Conservation (phyloP, 2,329 filamentous ascomycete species). For the Penicillium sp. region DNA sequence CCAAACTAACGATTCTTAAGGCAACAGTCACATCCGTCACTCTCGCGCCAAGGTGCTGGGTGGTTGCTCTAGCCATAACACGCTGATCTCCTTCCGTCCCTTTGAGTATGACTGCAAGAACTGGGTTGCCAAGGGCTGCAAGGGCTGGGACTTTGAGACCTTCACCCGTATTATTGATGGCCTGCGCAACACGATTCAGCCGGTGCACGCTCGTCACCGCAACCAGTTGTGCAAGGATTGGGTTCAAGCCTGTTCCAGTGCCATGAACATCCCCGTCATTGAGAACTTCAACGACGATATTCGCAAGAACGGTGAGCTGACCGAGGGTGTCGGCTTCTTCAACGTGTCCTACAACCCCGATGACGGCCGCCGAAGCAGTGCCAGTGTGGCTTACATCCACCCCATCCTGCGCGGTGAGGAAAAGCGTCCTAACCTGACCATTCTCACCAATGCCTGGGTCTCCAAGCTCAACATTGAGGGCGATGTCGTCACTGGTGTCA, state of each 20-base stretch:
- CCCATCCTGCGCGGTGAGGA: conserved; percentile 82
- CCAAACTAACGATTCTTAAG: conserved; percentile 43
- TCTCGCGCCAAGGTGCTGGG: conserved; percentile 89
- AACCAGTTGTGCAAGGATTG: conserved; percentile 92
- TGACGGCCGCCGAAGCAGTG: conserved; percentile 77
- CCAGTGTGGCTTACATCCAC: conserved; percentile 89
- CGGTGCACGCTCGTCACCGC: conserved; percentile 77
- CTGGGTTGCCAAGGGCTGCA: conserved; percentile 79
- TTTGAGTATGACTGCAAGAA: conserved; percentile 84
- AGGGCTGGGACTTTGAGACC: conserved; percentile 81
- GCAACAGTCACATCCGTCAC: conserved; percentile 89
- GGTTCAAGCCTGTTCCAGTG: conserved; percentile 75
- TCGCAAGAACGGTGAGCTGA: conserved; percentile 66
- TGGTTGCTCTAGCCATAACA: conserved; percentile 92
- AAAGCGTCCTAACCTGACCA: conserved; percentile 76
- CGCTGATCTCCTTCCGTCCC: conserved; percentile 85
- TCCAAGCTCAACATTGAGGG: conserved; percentile 72
- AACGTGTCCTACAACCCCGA: conserved; percentile 89
- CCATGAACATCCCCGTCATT: conserved; percentile 76
- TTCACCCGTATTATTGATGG: conserved; percentile 80
- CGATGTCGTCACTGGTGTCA: conserved; percentile 70
- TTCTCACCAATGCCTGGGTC: conserved; percentile 86
- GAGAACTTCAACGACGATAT: conserved; percentile 87
- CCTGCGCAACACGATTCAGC: conserved; percentile 85
- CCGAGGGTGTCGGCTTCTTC: conserved; percentile 82